Evolutionary conservation across 768 basidiomycete genomes (phyloP), one percentile per base, ranked within the genome.

Genomic region (Russula earlei): DNA sequence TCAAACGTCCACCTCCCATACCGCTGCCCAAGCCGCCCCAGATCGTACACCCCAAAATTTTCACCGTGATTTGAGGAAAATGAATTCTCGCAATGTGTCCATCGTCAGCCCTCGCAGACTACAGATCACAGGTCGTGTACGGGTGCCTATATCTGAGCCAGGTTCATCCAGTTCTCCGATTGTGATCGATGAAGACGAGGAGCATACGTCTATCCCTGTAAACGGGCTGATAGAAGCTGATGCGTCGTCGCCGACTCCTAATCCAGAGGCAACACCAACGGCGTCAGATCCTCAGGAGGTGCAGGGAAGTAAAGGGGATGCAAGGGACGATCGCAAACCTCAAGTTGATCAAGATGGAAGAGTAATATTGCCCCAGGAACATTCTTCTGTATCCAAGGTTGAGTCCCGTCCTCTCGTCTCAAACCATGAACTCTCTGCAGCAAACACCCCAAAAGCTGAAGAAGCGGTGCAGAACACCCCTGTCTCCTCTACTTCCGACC

Each of bases 141-240:
- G 52, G 0, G 27, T 27, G 3, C 57, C 57, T 7, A 24, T 52
- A 11, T 52, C 57, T 31, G 47, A 43, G 12, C 52, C 44, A 24
- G 57, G 57, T 14, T 58, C 57, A n/a, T 43, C 38, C 24, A 6
- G 14, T 34, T 52, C 57, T 5, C 57, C 57, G 34, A 58, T 58
- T 36, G 47, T 58, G 17, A 49, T 58, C 38, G 57, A 58, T 31
- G 56, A 58, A n/a, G 57, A 54, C 1, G 57, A 58, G 0, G 40
- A 7, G 33, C 29, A 27, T 8, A 37, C 33, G 15, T 15, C 27
- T 7, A 29, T n/a, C 1, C 20, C 57, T 17, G 29, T 36, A 5
- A 25, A 37, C 7, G 40, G 49, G 3, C 33, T 31, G n/a, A 38
- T 22, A 17, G 33, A 33, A 9, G 25, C 48, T 1, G 37, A 42